Evolutionary conservation across 805 yeast species (phyloP), one percentile per base, ranked within the genome.

Genomic region (Yarrowia phangngaensis): DNA sequence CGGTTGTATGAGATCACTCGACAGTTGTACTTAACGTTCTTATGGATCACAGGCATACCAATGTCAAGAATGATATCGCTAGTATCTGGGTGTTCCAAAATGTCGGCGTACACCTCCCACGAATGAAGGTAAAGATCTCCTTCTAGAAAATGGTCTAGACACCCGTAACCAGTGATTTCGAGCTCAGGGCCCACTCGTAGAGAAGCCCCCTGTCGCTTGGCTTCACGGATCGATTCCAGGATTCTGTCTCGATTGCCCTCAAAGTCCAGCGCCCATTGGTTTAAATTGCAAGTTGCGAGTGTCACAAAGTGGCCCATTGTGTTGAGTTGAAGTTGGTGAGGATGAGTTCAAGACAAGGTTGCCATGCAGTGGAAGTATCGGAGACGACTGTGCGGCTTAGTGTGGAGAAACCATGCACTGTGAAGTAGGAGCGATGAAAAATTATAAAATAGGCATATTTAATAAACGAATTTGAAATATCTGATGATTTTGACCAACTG

Each of bases 191-290:
- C 99, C 14, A 94, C 96, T 61, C 99, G 74, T 45, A 94, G 73
- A 14, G 72, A 69, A 0, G 99, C 94, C 12, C 86, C 85, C 53
- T 68, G 73, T 20, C 66, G 64, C 60, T 89, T 92, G 48, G 99
- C 95, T 45, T 75, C 71, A 16, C 61, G 63, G 59, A 92, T 90
- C 50, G 95, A 82, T 60, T 82, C 82, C 17, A 92, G 59, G 54
- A 92, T 90, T 51, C 99, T 73, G 61, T 89, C 95, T 48, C 96
- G 74, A 66, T 92, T 92, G 4, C 98, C 99, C 64, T 90, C 97
- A 64, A 87, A 92, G 64, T 92, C 99, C 49, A 92, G 72, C 0
- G 98, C 96, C 99, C 99, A 92, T 74, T 92, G 99, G 69, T 92
- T 92, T 55, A 92, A 73, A 59, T 89, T 87, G 67, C 97, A 90